phyloP scores from a whole-genome alignment of 2,329 filamentous ascomycete species.

The Catunica adiposa region DNA sequence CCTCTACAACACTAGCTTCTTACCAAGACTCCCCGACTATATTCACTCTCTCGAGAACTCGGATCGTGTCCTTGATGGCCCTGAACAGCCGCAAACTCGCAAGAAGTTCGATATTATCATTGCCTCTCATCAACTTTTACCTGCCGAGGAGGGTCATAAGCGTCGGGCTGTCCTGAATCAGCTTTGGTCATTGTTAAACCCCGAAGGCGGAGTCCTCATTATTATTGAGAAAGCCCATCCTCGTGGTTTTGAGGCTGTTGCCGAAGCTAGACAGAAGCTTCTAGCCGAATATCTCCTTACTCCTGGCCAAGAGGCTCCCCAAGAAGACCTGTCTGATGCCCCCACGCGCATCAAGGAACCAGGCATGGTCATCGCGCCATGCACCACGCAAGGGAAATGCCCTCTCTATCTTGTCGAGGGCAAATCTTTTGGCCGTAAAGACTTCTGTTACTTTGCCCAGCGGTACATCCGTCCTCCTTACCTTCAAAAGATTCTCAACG shows the following conservation, averaged over 20 bases:
- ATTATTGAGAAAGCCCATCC: constrained; percentile 83
- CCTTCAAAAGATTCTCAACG: constrained; percentile 58
- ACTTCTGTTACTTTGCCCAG: constrained; percentile 83
- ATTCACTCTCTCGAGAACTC: constrained; percentile 46
- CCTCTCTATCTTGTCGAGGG: constrained; percentile 73
- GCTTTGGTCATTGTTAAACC: constrained; percentile 72
- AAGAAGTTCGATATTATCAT: constrained; percentile 86
- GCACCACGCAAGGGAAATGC: constrained; percentile 75
- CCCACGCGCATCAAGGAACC: constrained; percentile 32
- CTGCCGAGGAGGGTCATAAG: constrained; percentile 56
- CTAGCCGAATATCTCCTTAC: constrained; percentile 55
- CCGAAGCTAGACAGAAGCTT: constrained; percentile 63
- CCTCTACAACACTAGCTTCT: constrained; percentile 76
- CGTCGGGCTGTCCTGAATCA: constrained; percentile 71
- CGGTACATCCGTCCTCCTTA: constrained; percentile 73
- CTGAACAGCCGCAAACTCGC: constrained; percentile 36
- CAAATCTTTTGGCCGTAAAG: constrained; percentile 56
- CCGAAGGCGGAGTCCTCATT: constrained; percentile 71
- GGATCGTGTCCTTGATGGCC: constrained; percentile 42
- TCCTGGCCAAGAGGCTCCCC: constrained; percentile 22
- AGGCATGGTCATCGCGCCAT: constrained; percentile 54
- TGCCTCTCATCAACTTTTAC: constrained; percentile 68
- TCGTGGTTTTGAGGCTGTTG: constrained; percentile 81
- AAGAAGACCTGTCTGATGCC: constrained; percentile 15
- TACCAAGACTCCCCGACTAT: constrained; percentile 82